These are phyloP conservation scores for Ustilago esculenta DNA, from an alignment of 1,284 basidiomycete genomes.

Conservation along the genomic window DNA sequence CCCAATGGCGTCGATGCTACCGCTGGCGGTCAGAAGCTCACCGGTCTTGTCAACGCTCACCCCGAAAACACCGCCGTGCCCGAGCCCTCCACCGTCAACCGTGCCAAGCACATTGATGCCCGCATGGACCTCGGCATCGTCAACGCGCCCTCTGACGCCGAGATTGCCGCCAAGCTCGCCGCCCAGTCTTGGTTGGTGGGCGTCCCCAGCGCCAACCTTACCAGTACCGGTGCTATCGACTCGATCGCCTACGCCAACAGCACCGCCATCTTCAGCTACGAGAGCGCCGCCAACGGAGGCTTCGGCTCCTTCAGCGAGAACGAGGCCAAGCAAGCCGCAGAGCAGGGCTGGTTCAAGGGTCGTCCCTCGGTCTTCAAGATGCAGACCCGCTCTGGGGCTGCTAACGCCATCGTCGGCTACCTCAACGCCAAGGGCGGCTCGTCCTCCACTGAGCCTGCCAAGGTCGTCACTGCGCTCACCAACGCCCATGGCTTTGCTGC, in stretches of 20 bases:
- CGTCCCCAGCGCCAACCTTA: constrained; percentile 40
- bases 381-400: constrained; percentile 74
- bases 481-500: constrained; percentile 62
- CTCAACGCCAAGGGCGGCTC: constrained; percentile 50
- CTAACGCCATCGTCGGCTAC: constrained; percentile 63
- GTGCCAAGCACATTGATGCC: constrained; percentile 51
- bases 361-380: constrained; percentile 61
- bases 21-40: constrained; percentile 45
- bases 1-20: constrained; percentile 46
- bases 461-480: constrained; percentile 61
- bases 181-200: constrained; percentile 57
- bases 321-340: constrained; percentile 41
- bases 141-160: constrained; percentile 37
- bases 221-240: constrained; percentile 59
- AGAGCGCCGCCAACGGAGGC: constrained; percentile 59
- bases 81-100: constrained; percentile 49
- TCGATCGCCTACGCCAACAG: constrained; percentile 59
- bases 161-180: constrained; percentile 40
- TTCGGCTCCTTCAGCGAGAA: constrained; percentile 62
- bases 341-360: constrained; percentile 45
- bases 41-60: constrained; percentile 47
- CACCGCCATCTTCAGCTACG: constrained; percentile 65
- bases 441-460: constrained; percentile 36
- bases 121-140: constrained; percentile 49
- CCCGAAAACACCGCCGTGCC: constrained; percentile 34